Evolutionary conservation across 179 eudicot species (phyloP), one percentile per base, ranked within the genome.

Genomic region (Spinacia oleracea): DNA sequence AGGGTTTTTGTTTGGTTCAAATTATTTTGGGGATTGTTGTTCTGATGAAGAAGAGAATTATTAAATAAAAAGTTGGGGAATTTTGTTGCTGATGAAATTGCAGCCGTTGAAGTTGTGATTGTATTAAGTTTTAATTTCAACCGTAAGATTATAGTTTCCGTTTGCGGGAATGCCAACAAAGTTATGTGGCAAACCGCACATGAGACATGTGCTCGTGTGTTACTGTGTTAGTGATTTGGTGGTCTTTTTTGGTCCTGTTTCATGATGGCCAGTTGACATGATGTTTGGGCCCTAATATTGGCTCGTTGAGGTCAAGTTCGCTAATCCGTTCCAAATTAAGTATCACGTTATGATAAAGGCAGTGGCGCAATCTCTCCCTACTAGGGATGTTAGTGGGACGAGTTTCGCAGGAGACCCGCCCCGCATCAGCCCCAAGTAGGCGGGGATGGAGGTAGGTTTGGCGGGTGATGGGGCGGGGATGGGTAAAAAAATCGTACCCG

Each of bases 1-100:
- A 81, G 86, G 86, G 81, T 78, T 84, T 79, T 78, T 38, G 50
- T n/a, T 74, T 42, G 53, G 59, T 78, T 63, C 64, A 51, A 50
- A 79, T 32, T 7, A 64, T 18, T 45, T 46, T 32, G 60, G 40
- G 72, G 59, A 0, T 31, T 21, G 32, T 34, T n/a, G 56, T 23
- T 60, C 5, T 15, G 38, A 12, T 21, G 20, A 34, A 58, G 12
- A 14, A 8, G 68, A 60, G 20, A 23, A 60, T 3, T 27, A 25
- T 60, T 60, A 1, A 64, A 62, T 25, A 27, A 12, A 2, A 29
- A 14, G 1, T 10, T 32, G 31, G 45, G 66, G 62, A 15, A 66
- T 66, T 46, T 70, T 25, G 40, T n/a, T 73, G 75, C 12, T 14
- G 68, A 34, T 69, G 50, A 48, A 50, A 46, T 48, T 59, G 10